phyloP scores from a whole-genome alignment of 139 green algal genomes.

The Eudorina sp. region DNA sequence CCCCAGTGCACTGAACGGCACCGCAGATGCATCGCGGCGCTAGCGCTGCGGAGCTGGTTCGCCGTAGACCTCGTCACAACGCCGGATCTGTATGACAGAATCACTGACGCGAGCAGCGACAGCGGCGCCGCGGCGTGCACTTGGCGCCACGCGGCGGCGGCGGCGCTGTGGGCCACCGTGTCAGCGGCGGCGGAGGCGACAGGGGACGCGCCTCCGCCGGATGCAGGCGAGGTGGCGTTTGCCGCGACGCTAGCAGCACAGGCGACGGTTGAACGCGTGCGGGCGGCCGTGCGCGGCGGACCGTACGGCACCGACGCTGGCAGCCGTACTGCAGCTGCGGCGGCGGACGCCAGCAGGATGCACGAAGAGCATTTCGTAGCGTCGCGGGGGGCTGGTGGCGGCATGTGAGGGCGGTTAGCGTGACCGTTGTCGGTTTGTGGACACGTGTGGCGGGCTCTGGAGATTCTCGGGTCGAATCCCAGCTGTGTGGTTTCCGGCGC shows the following conservation, averaged over 20 bases:
- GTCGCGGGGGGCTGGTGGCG: conserved; percentile 23
- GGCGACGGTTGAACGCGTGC: conserved; percentile 44
- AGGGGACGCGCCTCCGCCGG: too few species aligned
- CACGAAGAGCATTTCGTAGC: conserved; percentile 54
- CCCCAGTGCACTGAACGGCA: too few species aligned
- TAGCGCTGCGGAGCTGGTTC: conserved; percentile 56
- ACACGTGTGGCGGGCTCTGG: too few species aligned
- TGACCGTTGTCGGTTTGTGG: too few species aligned
- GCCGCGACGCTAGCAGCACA: conserved; percentile 14
- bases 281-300: conserved; percentile 34
- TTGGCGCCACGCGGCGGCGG: conserved; percentile 44
- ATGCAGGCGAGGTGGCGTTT: neutral
- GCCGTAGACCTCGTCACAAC: conserved; percentile 38
- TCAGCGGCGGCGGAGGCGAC: conserved; percentile 1
- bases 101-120: conserved; percentile 39
- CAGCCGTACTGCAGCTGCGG: neutral
- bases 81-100: conserved; percentile 22
- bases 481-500: too few species aligned
- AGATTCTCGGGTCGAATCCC: too few species aligned
- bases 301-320: conserved; percentile 48
- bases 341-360: conserved; percentile 1
- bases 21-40: conserved; percentile 49
- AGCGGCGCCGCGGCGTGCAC: conserved; percentile 28
- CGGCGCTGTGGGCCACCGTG: conserved; percentile 47
- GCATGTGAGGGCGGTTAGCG: neutral